Evolutionary conservation across 306 rosid genomes (phyloP).

Genomic region (Acacia acuminata): DNA sequence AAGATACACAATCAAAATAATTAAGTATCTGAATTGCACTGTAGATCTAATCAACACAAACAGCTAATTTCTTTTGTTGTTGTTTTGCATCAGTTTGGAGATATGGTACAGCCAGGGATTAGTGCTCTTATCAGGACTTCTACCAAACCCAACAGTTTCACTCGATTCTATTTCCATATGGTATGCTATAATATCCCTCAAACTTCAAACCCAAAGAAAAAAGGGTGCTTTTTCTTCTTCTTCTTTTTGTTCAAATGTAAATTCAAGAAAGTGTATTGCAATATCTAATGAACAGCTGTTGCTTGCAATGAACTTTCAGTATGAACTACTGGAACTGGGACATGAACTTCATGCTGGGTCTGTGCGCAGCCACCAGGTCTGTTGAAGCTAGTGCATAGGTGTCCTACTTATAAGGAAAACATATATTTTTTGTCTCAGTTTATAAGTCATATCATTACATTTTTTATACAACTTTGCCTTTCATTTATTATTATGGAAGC

Average conservation of each 20-base stretch:
- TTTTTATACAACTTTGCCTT: too few relatives aligned
- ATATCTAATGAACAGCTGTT: background rate
- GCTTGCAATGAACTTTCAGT: conserved; percentile 26
- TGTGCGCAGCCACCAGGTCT: conserved; percentile 52
- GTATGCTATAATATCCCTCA: conserved; percentile 18
- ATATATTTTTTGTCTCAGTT: too few relatives aligned
- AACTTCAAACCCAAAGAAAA: background rate
- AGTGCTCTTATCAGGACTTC: conserved; percentile 53
- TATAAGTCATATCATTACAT: too few relatives aligned
- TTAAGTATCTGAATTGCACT: background rate
- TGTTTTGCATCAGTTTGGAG: conserved; percentile 44
- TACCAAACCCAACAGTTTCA: conserved; percentile 48
- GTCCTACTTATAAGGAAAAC: too few relatives aligned
- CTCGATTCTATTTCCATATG: conserved; percentile 54
- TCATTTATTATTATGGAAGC: too few relatives aligned
- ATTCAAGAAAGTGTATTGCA: background rate
- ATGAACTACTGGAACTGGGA: conserved; percentile 54
- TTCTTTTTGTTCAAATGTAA: background rate
- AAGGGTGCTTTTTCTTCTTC: too few relatives aligned
- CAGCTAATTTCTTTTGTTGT: background rate
- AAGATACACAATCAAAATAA: background rate
- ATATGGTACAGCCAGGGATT: conserved; percentile 56
- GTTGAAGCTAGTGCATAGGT: background rate
- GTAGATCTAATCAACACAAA: background rate
- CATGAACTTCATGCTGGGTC: conserved; percentile 49